Conservation (phyloP, 23 red algal species). For the Pyropia yezoensis region DNA sequence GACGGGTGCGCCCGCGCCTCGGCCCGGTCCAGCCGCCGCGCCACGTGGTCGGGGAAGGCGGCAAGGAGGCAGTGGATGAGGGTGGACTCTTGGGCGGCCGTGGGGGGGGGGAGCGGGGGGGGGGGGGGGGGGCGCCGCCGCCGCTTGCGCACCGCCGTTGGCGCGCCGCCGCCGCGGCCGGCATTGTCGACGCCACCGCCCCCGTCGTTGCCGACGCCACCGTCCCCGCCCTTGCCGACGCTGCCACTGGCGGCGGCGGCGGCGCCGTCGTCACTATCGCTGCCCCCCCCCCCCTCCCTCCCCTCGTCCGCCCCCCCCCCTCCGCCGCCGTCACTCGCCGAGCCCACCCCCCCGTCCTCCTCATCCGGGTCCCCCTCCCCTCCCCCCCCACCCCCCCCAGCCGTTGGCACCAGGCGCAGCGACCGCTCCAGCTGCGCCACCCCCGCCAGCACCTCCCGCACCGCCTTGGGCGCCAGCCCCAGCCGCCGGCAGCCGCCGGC, state of each 20-base stretch:
- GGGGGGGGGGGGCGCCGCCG: no score
- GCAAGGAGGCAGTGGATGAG: slow-evolving; percentile 12
- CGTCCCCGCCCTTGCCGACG: no score
- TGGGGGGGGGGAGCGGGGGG: no score
- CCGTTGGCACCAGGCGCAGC: slow-evolving; percentile 21
- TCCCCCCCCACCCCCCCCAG: not conserved
- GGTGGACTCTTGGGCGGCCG: no score
- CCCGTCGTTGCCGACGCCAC: not conserved
- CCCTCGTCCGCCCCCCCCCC: no score
- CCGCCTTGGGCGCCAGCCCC: slow-evolving; percentile 12
- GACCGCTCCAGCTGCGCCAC: slow-evolving; percentile 21
- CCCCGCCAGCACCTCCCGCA: slow-evolving; percentile 12
- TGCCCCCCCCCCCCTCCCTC: no score
- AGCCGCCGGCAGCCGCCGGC: slow-evolving; percentile 2
- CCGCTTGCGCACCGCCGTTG: not conserved
- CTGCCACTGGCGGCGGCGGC: no score
- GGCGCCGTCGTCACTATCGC: no score
- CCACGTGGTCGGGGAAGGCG: slow-evolving; percentile 44
- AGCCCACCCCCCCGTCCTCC: not conserved
- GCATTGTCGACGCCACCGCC: not conserved
- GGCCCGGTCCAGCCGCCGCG: slow-evolving; percentile 27
- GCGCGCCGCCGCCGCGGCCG: not conserved
- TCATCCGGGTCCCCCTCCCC: not conserved
- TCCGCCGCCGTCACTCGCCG: no score
- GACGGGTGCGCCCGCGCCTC: slow-evolving; percentile 19